These are phyloP conservation scores for Juglanconis oblonga DNA, from an alignment of 2,329 filamentous ascomycete genomes.

Conservation along the genomic window DNA sequence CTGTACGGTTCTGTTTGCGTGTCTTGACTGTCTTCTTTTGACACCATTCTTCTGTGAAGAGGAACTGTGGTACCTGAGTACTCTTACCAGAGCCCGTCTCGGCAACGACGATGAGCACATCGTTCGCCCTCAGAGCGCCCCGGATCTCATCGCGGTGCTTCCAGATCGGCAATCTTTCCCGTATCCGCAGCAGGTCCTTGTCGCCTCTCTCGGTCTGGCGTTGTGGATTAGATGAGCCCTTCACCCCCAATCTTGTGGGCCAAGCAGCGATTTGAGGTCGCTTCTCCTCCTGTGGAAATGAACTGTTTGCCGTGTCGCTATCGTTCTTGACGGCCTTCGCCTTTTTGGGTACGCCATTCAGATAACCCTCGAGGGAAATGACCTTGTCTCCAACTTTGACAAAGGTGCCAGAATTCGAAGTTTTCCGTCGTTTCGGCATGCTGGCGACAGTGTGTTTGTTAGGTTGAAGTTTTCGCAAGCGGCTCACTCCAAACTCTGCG, in stretches of 20 bases:
- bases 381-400: conserved; percentile 46
- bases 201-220: conserved; percentile 6
- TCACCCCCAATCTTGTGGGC: conserved; percentile 26
- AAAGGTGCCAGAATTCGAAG: conserved; percentile 33
- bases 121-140: conserved; percentile 57
- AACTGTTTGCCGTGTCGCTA: not conserved
- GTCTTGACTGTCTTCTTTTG: conserved; percentile 54
- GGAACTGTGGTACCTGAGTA: conserved; percentile 91
- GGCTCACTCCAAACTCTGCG: not conserved
- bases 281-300: not conserved
- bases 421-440: conserved; percentile 25
- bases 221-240: not conserved
- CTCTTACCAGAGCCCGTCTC: conserved; percentile 97
- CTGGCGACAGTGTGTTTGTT: not conserved
- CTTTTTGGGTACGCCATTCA: conserved; percentile 33
- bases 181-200: conserved; percentile 33
- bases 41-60: conserved; percentile 79
- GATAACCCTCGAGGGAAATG: conserved; percentile 49
- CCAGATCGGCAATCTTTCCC: conserved; percentile 79
- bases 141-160: conserved; percentile 68
- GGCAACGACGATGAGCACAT: conserved; percentile 82
- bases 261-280: not conserved
- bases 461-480: conserved; percentile 12
- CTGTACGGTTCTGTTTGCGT: conserved; percentile 25
- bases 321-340: conserved; percentile 14